A percentile compares a stretch with the other conserved stretches of the same genome.
Evolutionary conservation across 148 eudicot genomes (phyloP).

Genomic region (Linanthus parryae): DNA sequence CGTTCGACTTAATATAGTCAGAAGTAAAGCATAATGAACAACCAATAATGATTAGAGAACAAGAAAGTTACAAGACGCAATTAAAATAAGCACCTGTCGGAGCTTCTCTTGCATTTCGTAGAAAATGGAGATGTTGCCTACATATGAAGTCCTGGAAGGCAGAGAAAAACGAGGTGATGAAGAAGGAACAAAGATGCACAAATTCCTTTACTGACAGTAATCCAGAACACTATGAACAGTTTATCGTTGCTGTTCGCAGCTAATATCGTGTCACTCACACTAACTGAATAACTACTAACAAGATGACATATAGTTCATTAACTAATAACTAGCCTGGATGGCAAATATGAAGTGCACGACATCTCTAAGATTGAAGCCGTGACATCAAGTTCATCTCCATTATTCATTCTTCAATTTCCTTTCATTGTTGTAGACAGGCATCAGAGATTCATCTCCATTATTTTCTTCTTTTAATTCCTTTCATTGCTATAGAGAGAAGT

Average conservation of each 20-base stretch:
- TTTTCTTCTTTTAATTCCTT: too few species aligned
- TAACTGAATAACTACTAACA: not conserved
- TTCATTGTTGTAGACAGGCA: too few species aligned
- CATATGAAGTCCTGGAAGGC: conserved; percentile 66
- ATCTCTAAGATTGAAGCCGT: too few species aligned
- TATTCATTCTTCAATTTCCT: too few species aligned
- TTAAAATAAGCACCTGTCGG: conserved; percentile 50
- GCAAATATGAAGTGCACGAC: too few species aligned
- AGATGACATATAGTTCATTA: too few species aligned
- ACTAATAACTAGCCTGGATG: too few species aligned
- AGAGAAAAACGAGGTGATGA: not conserved
- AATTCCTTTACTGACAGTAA: not conserved
- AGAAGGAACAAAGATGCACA: conserved; percentile 1
- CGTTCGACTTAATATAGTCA: too few species aligned
- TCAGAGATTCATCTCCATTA: too few species aligned
- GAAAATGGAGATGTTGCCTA: conserved; percentile 74
- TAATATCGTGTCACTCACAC: not conserved
- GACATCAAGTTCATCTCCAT: too few species aligned
- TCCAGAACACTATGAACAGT: too few species aligned
- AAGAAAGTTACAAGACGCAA: not conserved
- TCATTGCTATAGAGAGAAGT: too few species aligned
- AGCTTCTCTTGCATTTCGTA: conserved; percentile 74
- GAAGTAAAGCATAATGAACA: not conserved
- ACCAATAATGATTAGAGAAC: conserved; percentile 2
- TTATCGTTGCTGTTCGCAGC: conserved; percentile 1